Conservation (phyloP, 345 rosid genomes). For the Iberis pinnata region DNA sequence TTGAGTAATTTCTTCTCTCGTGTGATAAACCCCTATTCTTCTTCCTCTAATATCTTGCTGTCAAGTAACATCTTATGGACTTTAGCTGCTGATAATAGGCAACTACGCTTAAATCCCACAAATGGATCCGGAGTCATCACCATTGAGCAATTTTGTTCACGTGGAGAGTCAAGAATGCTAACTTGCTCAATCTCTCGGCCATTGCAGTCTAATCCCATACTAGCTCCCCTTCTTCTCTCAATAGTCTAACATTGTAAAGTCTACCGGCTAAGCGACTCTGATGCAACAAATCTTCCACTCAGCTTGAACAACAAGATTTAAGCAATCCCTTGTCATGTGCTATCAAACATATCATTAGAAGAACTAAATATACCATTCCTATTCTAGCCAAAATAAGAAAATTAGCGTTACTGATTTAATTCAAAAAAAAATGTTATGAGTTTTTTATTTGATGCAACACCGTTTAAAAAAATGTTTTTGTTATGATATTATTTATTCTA, state of each 20-base stretch:
- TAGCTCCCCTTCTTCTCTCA: conserved; percentile 60
- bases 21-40: conserved; percentile 51
- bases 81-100: conserved; percentile 40
- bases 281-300: too few species aligned
- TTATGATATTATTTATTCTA: too few species aligned
- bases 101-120: conserved; percentile 30
- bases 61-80: conserved; percentile 51
- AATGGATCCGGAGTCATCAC: conserved; percentile 43
- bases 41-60: conserved; percentile 30
- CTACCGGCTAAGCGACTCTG: too few species aligned
- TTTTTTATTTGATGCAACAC: too few species aligned
- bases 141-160: conserved; percentile 29
- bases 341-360: too few species aligned
- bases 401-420: too few species aligned
- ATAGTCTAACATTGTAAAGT: conserved; percentile 42
- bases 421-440: too few species aligned
- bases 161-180: conserved; percentile 33
- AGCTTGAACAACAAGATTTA: too few species aligned
- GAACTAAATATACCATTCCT: too few species aligned
- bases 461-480: too few species aligned
- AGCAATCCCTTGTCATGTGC: too few species aligned
- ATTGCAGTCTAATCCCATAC: conserved; percentile 35
- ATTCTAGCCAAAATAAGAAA: too few species aligned
- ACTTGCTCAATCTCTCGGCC: conserved; percentile 39
- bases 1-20: conserved; percentile 80